Evolutionary conservation across 108 stramenopile genomes (phyloP).

Genomic region (Bacterosira constricta): DNA sequence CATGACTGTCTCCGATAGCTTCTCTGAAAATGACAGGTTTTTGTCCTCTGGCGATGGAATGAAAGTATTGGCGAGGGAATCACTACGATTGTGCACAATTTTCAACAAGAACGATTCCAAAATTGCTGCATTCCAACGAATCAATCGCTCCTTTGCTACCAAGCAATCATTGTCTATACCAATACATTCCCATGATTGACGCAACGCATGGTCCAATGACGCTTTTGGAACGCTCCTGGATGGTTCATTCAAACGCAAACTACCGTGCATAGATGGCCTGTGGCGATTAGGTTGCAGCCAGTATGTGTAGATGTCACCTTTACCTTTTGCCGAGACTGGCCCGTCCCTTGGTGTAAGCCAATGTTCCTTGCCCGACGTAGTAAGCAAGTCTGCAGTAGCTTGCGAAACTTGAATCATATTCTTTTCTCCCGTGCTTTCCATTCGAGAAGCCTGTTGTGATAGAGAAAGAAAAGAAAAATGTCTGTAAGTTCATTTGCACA

Average conservation of each 20-base stretch:
- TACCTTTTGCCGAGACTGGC: too few relatives aligned
- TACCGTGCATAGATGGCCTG: too few relatives aligned
- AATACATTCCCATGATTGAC: slow-evolving; percentile 4
- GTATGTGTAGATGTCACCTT: too few relatives aligned
- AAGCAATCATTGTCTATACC: slow-evolving; percentile 2
- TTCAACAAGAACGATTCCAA: slow-evolving; percentile 25
- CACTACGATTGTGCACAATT: slow-evolving; percentile 32
- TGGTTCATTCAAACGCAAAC: too few relatives aligned
- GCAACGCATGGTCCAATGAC: neutral
- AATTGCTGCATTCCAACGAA: slow-evolving; percentile 48
- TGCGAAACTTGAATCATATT: slow-evolving; percentile 55
- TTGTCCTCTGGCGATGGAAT: slow-evolving; percentile 1
- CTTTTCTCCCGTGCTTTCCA: slow-evolving; percentile 59
- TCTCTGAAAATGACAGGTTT: slow-evolving; percentile 2
- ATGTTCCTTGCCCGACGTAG: slow-evolving; percentile 47
- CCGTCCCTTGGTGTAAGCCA: too few relatives aligned
- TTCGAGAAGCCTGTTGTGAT: slow-evolving; percentile 36
- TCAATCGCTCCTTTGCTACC: slow-evolving; percentile 31
- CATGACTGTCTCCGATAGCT: neutral
- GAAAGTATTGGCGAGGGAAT: neutral
- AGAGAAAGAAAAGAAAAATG: neutral
- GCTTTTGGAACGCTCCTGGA: neutral
- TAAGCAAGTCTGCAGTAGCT: slow-evolving; percentile 56
- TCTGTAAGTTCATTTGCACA: too few relatives aligned
- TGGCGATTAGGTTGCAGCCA: too few relatives aligned